Percentiles rank a stretch among this genome's conserved stretches.
phyloP scores from a whole-genome alignment of 2,329 filamentous ascomycete genomes.

The Alternaria conjuncta region DNA sequence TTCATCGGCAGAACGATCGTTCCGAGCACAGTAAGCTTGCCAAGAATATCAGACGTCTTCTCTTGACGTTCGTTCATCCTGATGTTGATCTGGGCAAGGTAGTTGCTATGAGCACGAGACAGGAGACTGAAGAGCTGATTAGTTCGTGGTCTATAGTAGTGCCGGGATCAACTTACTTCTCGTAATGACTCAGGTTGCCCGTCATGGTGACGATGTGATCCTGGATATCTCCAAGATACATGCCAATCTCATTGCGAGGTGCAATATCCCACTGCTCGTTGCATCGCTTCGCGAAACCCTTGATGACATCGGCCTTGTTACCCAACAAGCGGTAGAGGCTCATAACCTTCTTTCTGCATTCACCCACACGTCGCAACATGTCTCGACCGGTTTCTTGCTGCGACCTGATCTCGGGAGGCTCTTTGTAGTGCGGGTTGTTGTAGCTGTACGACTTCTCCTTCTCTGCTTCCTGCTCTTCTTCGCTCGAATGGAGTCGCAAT shows the following conservation, averaged over 20 bases:
- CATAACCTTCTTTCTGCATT: conserved; percentile 98
- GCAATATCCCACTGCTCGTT: conserved; percentile 98
- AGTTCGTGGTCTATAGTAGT: conserved; percentile 2
- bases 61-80: conserved; percentile 98
- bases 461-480: conserved; percentile 39
- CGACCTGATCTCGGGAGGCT: conserved; percentile 50
- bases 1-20: conserved; percentile 99
- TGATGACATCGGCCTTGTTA: conserved; percentile 98
- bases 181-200: conserved; percentile 91
- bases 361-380: conserved; percentile 91
- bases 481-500: conserved; percentile 75
- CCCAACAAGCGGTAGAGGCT: conserved; percentile 88
- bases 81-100: conserved; percentile 99
- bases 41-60: conserved; percentile 91
- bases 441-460: conserved; percentile 30
- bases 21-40: conserved; percentile 91
- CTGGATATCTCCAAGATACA: conserved; percentile 97
- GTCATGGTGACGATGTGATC: conserved; percentile 99
- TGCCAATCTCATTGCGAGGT: conserved; percentile 91
- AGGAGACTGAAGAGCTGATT: conserved; percentile 68
- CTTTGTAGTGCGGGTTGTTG: conserved; percentile 45
- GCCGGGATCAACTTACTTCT: conserved; percentile 70
- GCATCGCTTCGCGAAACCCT: conserved; percentile 96
- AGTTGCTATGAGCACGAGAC: conserved; percentile 90
- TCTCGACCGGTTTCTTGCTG: conserved; percentile 64